Conservation (phyloP, 2,329 filamentous ascomycete genomes). For the Fusarium armeniacum region DNA sequence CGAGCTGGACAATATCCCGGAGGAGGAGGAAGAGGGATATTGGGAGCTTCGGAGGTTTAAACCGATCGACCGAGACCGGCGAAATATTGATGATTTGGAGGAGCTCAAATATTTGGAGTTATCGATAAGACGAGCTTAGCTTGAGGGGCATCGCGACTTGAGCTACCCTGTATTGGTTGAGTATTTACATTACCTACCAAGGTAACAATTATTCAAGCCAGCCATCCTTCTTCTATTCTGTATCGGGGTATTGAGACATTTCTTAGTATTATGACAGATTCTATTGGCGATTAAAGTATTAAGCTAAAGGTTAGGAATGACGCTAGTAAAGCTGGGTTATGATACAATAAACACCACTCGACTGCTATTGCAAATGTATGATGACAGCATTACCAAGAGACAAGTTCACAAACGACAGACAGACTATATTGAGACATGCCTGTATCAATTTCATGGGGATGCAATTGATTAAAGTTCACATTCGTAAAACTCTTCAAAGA, state of each 20-base stretch:
- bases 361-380: background rate
- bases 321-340: background rate
- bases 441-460: too few relatives aligned
- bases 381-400: background rate
- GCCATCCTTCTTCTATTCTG: background rate
- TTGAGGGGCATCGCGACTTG: background rate
- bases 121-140: conserved; percentile 46
- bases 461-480: background rate
- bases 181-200: background rate
- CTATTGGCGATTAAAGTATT: background rate
- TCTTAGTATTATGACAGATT: background rate
- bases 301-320: background rate
- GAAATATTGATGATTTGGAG: conserved; percentile 35
- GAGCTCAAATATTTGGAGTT: conserved; percentile 32
- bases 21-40: conserved; percentile 18
- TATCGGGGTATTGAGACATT: too few relatives aligned
- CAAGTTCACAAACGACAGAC: background rate
- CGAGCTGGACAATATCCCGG: conserved; percentile 16
- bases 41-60: conserved; percentile 32
- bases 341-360: background rate
- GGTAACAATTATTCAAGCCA: background rate
- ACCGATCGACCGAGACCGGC: conserved; percentile 50
- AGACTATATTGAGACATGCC: background rate
- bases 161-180: conserved; percentile 34
- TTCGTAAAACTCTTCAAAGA: background rate